Evolutionary conservation across 139 green algal genomes (phyloP).

Genomic region (Parachlorella kessleri): DNA sequence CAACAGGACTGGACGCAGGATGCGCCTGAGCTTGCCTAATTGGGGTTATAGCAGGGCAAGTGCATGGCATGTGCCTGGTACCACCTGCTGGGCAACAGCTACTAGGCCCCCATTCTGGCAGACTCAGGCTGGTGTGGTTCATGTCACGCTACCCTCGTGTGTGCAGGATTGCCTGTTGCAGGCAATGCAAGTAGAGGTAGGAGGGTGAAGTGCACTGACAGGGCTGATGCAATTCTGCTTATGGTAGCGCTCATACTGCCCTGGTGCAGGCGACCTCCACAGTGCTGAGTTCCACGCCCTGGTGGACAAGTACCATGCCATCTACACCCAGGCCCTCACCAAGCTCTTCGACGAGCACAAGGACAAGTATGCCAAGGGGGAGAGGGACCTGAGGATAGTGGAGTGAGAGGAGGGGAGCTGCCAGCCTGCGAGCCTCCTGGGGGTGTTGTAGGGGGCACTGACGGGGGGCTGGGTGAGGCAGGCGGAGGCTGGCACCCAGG

Average conservation of each 20-base stretch:
- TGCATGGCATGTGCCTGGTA: too few species aligned
- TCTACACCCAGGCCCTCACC: constrained; percentile 29
- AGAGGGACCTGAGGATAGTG: constrained; percentile 16
- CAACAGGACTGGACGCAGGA: too few species aligned
- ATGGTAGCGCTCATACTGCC: background rate
- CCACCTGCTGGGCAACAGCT: too few species aligned
- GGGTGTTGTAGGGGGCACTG: too few species aligned
- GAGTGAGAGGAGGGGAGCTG: constrained; percentile 9
- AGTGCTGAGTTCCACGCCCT: constrained; percentile 25
- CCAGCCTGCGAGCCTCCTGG: too few species aligned
- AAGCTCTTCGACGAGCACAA: constrained; percentile 45
- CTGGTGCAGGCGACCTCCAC: constrained; percentile 4
- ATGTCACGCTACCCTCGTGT: constrained; percentile 10
- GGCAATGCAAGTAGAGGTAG: background rate
- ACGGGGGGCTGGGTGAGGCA: too few species aligned
- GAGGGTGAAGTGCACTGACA: too few species aligned
- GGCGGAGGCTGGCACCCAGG: too few species aligned
- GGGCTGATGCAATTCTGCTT: background rate
- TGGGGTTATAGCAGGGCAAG: too few species aligned
- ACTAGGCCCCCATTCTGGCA: background rate
- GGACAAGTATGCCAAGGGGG: constrained; percentile 12
- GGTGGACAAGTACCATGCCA: constrained; percentile 37
- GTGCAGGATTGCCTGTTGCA: background rate
- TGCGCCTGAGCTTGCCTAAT: too few species aligned
- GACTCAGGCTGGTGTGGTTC: background rate